phyloP scores from a whole-genome alignment of 1,284 basidiomycete genomes.

The Irpex rosettiformis region DNA sequence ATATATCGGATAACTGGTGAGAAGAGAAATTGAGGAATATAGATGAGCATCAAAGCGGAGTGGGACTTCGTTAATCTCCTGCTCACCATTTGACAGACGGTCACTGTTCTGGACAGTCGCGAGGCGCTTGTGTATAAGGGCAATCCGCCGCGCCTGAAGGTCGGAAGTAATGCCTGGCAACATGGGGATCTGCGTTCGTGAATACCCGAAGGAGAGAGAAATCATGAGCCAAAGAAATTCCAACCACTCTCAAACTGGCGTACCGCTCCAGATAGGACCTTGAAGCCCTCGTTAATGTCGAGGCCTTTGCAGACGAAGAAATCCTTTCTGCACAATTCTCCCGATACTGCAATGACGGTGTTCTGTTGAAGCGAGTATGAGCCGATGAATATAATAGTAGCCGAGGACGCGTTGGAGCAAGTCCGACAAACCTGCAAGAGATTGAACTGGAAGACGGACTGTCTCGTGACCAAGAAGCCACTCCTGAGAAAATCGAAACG shows the following conservation, averaged over 20 bases:
- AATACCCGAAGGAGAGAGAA: neutral
- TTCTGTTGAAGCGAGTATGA: constrained; percentile 39
- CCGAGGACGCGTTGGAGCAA: constrained; percentile 9
- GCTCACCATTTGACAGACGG: constrained; percentile 54
- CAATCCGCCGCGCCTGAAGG: constrained; percentile 54
- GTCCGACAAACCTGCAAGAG: constrained; percentile 49
- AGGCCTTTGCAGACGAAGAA: constrained; percentile 67
- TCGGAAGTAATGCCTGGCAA: constrained; percentile 69
- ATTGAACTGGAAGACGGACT: constrained; percentile 62
- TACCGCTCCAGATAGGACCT: constrained; percentile 70
- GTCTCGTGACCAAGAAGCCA: constrained; percentile 62
- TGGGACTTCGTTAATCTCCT: neutral
- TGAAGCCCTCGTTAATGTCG: constrained; percentile 74
- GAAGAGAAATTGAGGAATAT: constrained; percentile 5
- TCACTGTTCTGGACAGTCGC: constrained; percentile 56
- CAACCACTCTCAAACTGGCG: constrained; percentile 23
- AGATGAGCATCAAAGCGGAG: constrained; percentile 5
- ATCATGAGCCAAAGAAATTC: neutral
- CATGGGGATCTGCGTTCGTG: constrained; percentile 56
- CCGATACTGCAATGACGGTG: constrained; percentile 67
- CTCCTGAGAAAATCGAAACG: constrained; percentile 69
- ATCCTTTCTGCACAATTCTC: constrained; percentile 60
- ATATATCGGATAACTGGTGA: constrained; percentile 56
- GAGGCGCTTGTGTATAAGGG: constrained; percentile 67
- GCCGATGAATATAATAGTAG: constrained; percentile 13